Conservation (phyloP, 305 asterid species). For the Fraxinus sp. region DNA sequence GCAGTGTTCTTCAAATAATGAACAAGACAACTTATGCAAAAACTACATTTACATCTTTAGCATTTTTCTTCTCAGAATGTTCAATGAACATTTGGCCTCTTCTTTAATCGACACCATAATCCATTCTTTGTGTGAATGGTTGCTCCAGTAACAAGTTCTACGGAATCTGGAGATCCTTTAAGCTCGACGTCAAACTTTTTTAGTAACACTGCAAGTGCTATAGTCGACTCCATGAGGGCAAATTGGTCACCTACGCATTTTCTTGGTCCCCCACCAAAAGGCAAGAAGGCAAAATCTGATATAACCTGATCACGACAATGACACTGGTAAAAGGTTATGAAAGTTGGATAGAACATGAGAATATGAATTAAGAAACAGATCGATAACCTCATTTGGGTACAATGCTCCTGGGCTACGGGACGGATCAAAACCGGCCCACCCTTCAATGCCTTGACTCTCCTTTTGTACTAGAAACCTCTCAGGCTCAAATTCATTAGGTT, state of each 20-base stretch:
- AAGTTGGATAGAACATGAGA: not conserved
- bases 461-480: constrained; percentile 70
- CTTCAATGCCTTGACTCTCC: constrained; percentile 57
- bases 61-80: not conserved
- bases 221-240: constrained; percentile 92
- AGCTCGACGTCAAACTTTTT: constrained; percentile 75
- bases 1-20: not conserved
- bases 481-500: constrained; percentile 80
- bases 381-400: constrained; percentile 83
- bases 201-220: constrained; percentile 68
- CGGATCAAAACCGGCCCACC: constrained; percentile 97
- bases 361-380: not conserved
- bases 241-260: constrained; percentile 96
- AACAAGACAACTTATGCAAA: not conserved
- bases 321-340: constrained; percentile 4
- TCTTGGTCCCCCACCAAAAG: constrained; percentile 96
- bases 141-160: constrained; percentile 89
- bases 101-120: constrained; percentile 77
- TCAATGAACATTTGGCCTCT: constrained; percentile 35
- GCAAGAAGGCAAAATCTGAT: constrained; percentile 89
- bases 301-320: constrained; percentile 44
- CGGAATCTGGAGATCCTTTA: constrained; percentile 69
- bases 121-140: constrained; percentile 91
- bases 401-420: constrained; percentile 88
- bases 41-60: not conserved